Evolutionary conservation across 202 grass and related monocot species (phyloP), one percentile per base, ranked within the genome.

Genomic region (Dendrocalamus latiflorus): DNA sequence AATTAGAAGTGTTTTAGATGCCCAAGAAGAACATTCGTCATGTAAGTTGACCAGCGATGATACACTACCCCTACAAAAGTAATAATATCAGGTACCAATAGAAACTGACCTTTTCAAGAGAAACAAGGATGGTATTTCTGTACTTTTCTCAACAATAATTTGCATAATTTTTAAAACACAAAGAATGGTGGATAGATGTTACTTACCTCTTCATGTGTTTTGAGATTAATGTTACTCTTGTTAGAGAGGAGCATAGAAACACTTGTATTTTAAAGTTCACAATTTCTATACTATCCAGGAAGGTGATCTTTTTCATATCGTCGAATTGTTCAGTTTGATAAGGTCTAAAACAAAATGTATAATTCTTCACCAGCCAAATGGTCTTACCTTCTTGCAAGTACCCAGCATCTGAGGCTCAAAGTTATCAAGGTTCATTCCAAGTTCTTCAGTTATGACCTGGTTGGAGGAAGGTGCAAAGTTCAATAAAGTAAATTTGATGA

Each of bases 401-500:
- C 88, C 87, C 51, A 89, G 45, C 87, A 82, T 72, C 17, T 73
- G 71, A 82, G 72, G 78, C 74, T 85, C 83, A 65, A 86, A 84
- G 1, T 82, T 86, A 26, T 89, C 83, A 33, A 89, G 88, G 56
- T 78, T 86, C 88, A 89, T 82, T 37, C 88, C 88, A 61, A 86
- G 83, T 82, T 89, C 83, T 72, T 89, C 88, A 43, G 78, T 85
- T 67, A 89, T 86, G 65, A 87, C 60, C 81, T 90, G 49, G 22
- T 78, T 30, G 28, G 34, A 24, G 28, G 20, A 28, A 75, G 43
- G 12, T n/a, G 25, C 6, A 72, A 18, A 41, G 37, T 22, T 47
- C 16, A 8, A 20, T 24, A 8, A 33, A 64, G 60, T 43, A 18
- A 9, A 81, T 59, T 1, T 26, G 16, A 68, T 13, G 48, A 68